These are phyloP conservation scores for Penicillium taxi DNA, from an alignment of 495 filamentous ascomycete genomes.

Conservation along the genomic window DNA sequence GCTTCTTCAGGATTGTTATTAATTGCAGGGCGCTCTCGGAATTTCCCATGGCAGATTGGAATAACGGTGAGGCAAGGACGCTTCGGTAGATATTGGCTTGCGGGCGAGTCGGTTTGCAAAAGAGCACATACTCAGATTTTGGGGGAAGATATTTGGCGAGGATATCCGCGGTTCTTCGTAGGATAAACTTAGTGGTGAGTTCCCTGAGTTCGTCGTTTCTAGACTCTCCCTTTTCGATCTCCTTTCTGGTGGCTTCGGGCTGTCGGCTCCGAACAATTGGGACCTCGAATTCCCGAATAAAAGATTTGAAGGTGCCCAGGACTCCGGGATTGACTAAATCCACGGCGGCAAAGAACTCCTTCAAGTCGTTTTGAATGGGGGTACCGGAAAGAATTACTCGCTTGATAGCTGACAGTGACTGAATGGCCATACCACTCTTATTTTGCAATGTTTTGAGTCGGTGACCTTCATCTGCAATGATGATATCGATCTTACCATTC, in stretches of 20 bases:
- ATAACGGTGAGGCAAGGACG: constrained; percentile 62
- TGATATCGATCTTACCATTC: constrained; percentile 57
- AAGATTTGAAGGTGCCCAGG: constrained; percentile 58
- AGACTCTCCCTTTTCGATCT: constrained; percentile 67
- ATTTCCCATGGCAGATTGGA: constrained; percentile 56
- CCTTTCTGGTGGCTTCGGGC: constrained; percentile 56
- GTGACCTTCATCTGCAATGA: constrained; percentile 78
- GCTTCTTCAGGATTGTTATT: constrained; percentile 73
- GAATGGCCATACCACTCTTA: constrained; percentile 69
- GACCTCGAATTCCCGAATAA: constrained; percentile 64
- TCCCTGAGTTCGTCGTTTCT: constrained; percentile 59
- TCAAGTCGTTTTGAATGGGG: constrained; percentile 72
- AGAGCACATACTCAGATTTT: constrained; percentile 71
- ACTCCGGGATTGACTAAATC: constrained; percentile 75
- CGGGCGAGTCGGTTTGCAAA: constrained; percentile 62
- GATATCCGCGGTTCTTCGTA: constrained; percentile 69
- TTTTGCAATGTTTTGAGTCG: constrained; percentile 75
- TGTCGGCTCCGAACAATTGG: constrained; percentile 68
- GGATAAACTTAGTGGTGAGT: constrained; percentile 64
- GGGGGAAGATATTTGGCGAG: constrained; percentile 64
- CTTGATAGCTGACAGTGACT: constrained; percentile 57
- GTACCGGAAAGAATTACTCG: constrained; percentile 70
- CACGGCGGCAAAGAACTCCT: constrained; percentile 71
- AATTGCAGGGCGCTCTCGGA: constrained; percentile 64
- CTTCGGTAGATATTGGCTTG: constrained; percentile 62